Evolutionary conservation across 2,329 filamentous ascomycete species (phyloP).

Genomic region (Xylaria sp.): DNA sequence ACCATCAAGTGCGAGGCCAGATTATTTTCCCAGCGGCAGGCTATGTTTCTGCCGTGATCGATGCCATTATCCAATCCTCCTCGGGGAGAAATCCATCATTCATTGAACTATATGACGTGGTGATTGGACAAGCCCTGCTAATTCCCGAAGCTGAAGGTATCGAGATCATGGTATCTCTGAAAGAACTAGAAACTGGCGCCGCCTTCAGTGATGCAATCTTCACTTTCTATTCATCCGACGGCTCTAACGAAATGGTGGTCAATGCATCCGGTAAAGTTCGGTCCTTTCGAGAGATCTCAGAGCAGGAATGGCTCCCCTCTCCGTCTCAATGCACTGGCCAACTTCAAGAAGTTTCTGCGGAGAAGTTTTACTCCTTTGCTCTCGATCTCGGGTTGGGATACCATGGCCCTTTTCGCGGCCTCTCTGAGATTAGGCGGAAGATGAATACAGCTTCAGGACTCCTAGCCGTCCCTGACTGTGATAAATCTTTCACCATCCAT

Average conservation of each 20-base stretch:
- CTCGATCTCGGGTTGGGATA: background rate
- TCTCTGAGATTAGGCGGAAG: background rate
- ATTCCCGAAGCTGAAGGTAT: background rate
- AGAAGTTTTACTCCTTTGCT: background rate
- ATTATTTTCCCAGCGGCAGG: background rate
- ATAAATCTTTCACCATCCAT: conserved; percentile 43
- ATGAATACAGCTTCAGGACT: background rate
- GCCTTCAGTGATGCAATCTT: no score
- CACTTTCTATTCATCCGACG: background rate
- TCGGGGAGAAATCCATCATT: background rate
- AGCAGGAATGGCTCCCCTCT: no score
- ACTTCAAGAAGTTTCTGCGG: no score
- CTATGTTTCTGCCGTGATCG: background rate
- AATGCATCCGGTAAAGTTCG: background rate
- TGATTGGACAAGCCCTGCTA: background rate
- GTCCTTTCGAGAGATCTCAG: background rate
- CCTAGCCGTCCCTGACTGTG: background rate
- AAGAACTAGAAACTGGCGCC: background rate
- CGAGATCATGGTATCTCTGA: background rate
- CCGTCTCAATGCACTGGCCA: background rate
- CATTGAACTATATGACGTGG: background rate
- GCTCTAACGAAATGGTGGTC: background rate
- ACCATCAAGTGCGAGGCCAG: background rate
- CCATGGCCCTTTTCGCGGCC: background rate
- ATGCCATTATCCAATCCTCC: background rate